Percentiles rank a stretch among this genome's conserved stretches.
Evolutionary conservation across 2,329 filamentous ascomycete genomes (phyloP).

Genomic region (Scleromitrula shiraiana): DNA sequence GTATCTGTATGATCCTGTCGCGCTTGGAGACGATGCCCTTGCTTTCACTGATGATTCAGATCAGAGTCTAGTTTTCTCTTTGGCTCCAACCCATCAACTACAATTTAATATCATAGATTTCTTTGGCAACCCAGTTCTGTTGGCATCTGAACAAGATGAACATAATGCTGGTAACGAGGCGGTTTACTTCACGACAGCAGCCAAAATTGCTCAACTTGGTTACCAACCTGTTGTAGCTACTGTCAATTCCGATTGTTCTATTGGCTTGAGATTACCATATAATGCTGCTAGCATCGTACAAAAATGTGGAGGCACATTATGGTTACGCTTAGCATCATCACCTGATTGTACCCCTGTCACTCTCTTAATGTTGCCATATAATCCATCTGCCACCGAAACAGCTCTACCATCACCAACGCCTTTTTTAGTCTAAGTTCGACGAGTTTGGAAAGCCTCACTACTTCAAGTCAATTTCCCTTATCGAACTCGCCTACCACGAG

Average conservation of each 20-base stretch:
- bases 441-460: slow-evolving; percentile 3
- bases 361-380: slow-evolving; percentile 1
- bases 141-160: slow-evolving; percentile 15
- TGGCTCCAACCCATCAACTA: slow-evolving; percentile 12
- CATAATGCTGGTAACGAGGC: slow-evolving; percentile 15
- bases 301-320: slow-evolving; percentile 3
- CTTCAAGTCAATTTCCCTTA: background rate
- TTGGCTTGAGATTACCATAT: slow-evolving; percentile 12
- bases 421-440: slow-evolving; percentile 10
- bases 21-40: slow-evolving; percentile 13
- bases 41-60: slow-evolving; percentile 8
- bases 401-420: background rate
- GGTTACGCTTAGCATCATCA: background rate
- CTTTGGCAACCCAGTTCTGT: slow-evolving; percentile 8
- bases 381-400: background rate
- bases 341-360: background rate
- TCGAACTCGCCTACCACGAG: background rate
- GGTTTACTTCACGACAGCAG: slow-evolving; percentile 13
- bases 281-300: slow-evolving; percentile 9
- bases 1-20: slow-evolving; percentile 15
- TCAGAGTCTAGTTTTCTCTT: slow-evolving; percentile 12
- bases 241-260: slow-evolving; percentile 12
- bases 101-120: slow-evolving; percentile 11
- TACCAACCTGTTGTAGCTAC: slow-evolving; percentile 12
- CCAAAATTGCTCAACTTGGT: slow-evolving; percentile 3